phyloP scores from a whole-genome alignment of 176 grass and related monocot species.

The Musa schizocarpa region DNA sequence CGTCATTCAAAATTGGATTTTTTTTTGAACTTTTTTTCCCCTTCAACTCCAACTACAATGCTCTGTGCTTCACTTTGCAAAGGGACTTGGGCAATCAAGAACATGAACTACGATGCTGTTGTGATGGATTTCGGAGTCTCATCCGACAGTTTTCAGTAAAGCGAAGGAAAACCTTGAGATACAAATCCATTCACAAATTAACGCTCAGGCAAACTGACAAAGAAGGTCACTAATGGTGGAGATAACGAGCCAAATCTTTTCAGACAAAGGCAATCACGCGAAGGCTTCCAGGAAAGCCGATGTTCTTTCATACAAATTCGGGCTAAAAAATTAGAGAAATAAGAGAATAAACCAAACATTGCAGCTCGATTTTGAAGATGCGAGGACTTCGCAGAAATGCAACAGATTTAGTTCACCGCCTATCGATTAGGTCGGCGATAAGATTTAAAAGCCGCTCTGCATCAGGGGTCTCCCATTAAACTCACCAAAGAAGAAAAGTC shows the following conservation, averaged over 20 bases:
- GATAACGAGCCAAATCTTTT: background rate
- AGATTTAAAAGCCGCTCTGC: background rate
- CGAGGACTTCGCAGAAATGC: background rate
- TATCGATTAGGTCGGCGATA: background rate
- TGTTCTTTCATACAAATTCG: background rate
- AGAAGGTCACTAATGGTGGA: background rate
- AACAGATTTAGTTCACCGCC: background rate
- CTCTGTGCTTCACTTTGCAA: background rate
- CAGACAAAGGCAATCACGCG: no score
- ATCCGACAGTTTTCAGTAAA: background rate
- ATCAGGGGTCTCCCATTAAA: background rate
- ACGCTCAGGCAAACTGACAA: background rate
- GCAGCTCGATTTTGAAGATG: background rate
- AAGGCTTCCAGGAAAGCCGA: no score
- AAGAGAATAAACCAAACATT: background rate
- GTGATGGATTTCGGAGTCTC: background rate
- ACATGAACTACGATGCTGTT: no score
- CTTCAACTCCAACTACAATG: no score
- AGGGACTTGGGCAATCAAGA: background rate
- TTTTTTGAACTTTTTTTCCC: background rate
- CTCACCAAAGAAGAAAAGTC: background rate
- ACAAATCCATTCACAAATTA: background rate
- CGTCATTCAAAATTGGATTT: background rate
- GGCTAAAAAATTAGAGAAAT: background rate
- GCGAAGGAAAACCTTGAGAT: background rate